phyloP scores from a whole-genome alignment of 305 asterid genomes.

The Stenogyne calaminthoides region DNA sequence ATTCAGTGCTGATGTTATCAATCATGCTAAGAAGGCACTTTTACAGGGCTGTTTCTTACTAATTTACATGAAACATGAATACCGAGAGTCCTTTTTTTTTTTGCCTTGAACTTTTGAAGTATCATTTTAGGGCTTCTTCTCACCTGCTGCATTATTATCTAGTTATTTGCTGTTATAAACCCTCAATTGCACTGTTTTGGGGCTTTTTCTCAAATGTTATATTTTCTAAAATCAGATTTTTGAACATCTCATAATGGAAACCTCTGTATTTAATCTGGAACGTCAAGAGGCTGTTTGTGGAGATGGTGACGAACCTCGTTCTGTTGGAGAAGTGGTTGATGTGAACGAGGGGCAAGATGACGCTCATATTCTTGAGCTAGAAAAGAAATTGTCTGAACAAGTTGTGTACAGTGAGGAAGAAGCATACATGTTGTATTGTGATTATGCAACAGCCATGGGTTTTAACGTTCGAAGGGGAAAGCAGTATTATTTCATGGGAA shows the following conservation, averaged over 20 bases:
- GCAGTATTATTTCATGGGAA: slow-evolving; percentile 72
- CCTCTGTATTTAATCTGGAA: slow-evolving; percentile 38
- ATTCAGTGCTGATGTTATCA: not conserved
- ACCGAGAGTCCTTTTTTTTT: no score
- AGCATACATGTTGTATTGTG: slow-evolving; percentile 74
- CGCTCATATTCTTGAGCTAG: slow-evolving; percentile 44
- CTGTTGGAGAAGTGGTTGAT: slow-evolving; percentile 61
- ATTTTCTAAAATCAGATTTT: not conserved
- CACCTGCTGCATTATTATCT: not conserved
- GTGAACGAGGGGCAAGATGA: slow-evolving; percentile 47
- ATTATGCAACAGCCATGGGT: slow-evolving; percentile 64
- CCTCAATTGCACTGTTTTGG: not conserved
- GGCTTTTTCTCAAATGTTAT: not conserved
- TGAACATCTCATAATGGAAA: slow-evolving; percentile 43
- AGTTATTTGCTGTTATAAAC: not conserved
- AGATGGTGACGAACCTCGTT: slow-evolving; percentile 51
- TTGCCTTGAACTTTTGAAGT: no score
- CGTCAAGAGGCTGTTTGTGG: slow-evolving; percentile 39
- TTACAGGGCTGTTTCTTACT: not conserved
- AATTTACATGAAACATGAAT: not conserved
- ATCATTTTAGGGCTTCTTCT: not conserved
- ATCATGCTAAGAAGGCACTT: slow-evolving; percentile 14
- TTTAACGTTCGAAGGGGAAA: slow-evolving; percentile 70
- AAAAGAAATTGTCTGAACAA: slow-evolving; percentile 52
- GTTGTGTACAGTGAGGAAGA: slow-evolving; percentile 65